phyloP scores from a whole-genome alignment of 2,329 filamentous ascomycete species.

The Stemphylium beticola region DNA sequence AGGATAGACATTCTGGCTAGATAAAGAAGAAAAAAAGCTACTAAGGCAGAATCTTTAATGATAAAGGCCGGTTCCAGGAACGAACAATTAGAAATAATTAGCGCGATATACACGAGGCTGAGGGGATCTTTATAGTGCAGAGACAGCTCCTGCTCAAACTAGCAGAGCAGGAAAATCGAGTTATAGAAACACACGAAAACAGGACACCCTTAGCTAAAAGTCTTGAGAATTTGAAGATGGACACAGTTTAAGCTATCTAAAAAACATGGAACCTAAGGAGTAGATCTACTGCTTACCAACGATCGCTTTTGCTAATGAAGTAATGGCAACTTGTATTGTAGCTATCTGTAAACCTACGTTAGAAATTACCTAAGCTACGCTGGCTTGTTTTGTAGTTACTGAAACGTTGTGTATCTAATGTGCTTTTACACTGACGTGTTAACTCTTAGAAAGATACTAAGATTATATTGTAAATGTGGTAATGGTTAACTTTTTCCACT shows the following conservation, averaged over 20 bases:
- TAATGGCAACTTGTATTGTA: too few relatives aligned
- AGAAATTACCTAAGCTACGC: too few relatives aligned
- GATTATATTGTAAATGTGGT: too few relatives aligned
- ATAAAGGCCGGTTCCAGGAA: slow-evolving; percentile 5
- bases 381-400: too few relatives aligned
- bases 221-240: slow-evolving; percentile 6
- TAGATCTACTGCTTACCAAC: slow-evolving; percentile 1
- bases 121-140: slow-evolving; percentile 16
- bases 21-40: slow-evolving; percentile 6
- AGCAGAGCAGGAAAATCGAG: slow-evolving; percentile 18
- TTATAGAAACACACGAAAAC: slow-evolving; percentile 5
- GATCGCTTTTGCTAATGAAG: neutral
- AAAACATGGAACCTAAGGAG: slow-evolving; percentile 12
- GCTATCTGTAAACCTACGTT: too few relatives aligned
- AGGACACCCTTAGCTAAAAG: neutral
- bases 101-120: slow-evolving; percentile 12
- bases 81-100: slow-evolving; percentile 1
- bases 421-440: too few relatives aligned
- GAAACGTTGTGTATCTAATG: too few relatives aligned
- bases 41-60: slow-evolving; percentile 15
- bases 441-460: too few relatives aligned
- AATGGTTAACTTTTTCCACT: too few relatives aligned
- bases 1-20: slow-evolving; percentile 7
- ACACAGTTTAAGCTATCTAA: slow-evolving; percentile 14
- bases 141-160: slow-evolving; percentile 18